phyloP scores from a whole-genome alignment of 495 filamentous ascomycete genomes.

The Hyphodiscus hymeniophilus region DNA sequence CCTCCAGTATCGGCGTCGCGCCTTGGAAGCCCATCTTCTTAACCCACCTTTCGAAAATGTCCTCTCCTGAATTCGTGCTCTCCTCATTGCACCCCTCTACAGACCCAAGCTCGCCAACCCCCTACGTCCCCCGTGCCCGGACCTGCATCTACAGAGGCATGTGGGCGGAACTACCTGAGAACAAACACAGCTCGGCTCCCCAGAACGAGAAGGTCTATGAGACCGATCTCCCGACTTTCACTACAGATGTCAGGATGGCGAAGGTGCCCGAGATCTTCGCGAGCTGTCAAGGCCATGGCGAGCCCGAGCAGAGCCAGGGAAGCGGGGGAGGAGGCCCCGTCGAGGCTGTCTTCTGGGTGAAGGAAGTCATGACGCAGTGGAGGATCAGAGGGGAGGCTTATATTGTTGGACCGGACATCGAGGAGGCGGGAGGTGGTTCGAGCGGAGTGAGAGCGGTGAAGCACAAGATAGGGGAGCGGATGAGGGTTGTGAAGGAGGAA shows the following conservation, averaged over 20 bases:
- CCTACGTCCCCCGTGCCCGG: conserved; percentile 34
- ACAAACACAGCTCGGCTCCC: conserved; percentile 45
- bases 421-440: conserved; percentile 34
- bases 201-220: conserved; percentile 60
- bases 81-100: conserved; percentile 47
- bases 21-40: conserved; percentile 63
- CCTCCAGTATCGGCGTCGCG: conserved; percentile 26
- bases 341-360: conserved; percentile 81
- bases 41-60: conserved; percentile 52
- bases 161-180: conserved; percentile 60
- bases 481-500: conserved; percentile 21
- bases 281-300: conserved; percentile 28
- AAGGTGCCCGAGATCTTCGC: conserved; percentile 65
- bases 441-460: conserved; percentile 39
- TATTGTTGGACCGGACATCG: conserved; percentile 51
- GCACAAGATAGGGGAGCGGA: conserved; percentile 33
- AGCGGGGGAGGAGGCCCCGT: conserved; percentile 58
- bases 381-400: conserved; percentile 69
- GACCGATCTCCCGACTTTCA: conserved; percentile 71
- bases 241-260: conserved; percentile 79
- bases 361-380: conserved; percentile 70
- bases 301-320: conserved; percentile 31
- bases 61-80: conserved; percentile 61
- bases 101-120: conserved; percentile 10
- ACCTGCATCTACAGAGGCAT: conserved; percentile 71